These are phyloP conservation scores for Hyphopichia wangnamkhiaoensis DNA, from an alignment of 1,139 yeast genomes.

Conservation along the genomic window DNA sequence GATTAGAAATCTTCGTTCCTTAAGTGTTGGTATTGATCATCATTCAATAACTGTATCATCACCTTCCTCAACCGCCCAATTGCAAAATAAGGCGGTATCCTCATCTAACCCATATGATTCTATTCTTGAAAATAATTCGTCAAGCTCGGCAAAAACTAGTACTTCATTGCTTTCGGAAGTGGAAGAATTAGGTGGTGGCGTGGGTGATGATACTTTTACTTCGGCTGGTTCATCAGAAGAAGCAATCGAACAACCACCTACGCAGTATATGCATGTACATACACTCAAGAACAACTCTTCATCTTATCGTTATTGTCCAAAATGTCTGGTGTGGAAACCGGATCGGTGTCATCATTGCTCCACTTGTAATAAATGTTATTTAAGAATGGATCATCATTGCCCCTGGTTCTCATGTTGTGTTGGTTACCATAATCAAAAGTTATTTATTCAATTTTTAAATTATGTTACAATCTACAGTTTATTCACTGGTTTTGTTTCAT, in stretches of 20 bases:
- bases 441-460: constrained; percentile 70
- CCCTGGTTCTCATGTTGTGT: constrained; percentile 95
- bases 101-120: constrained; percentile 14
- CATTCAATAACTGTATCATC: too few relatives aligned
- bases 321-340: constrained; percentile 88
- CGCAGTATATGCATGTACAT: constrained; percentile 17
- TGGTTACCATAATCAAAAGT: constrained; percentile 67
- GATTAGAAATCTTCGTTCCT: constrained; percentile 9
- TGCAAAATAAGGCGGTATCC: too few relatives aligned
- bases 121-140: not conserved
- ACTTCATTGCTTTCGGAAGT: constrained; percentile 7
- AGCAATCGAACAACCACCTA: constrained; percentile 15
- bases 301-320: constrained; percentile 40
- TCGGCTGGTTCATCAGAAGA: not conserved
- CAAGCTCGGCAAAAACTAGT: constrained; percentile 3
- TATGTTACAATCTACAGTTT: constrained; percentile 56
- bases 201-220: not conserved
- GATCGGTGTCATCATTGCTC: constrained; percentile 93
- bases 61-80: too few relatives aligned
- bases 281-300: constrained; percentile 12
- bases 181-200: constrained; percentile 5
- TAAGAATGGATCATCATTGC: constrained; percentile 89
- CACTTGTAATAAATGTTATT: constrained; percentile 64
- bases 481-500: constrained; percentile 37
- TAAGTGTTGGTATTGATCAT: not conserved